Evolutionary conservation across 345 rosid genomes (phyloP), one percentile per base, ranked within the genome.

Genomic region (Linum tenue): DNA sequence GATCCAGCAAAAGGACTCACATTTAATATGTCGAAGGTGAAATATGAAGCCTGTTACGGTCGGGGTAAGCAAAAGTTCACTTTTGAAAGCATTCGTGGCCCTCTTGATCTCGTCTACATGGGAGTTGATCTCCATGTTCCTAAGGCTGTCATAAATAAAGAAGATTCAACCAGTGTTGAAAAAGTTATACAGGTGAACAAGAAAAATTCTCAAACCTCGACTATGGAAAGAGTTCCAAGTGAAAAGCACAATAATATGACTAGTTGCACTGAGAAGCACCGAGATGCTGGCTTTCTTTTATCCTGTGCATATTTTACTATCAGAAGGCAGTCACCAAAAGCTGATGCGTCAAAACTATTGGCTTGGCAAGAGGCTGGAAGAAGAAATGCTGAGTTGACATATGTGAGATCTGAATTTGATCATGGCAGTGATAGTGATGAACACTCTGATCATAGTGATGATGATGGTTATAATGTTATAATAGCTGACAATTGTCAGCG

Each of bases 351-450:
- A 59, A 87, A 92, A 67, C 72, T 94, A 75, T 78, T 87, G 75
- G 95, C 99, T 56, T 94, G 99, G 99, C 99, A 88, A 86, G 97
- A 85, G 83, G 92, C 95, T 85, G 97, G 97, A 69, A 87, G 95
- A 80, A 86, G 81, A 83, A 90, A 90, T 80, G 80, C 79, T 77
- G 97, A 91, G 86, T 84, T 86, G 95, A 91, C 92, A 14, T 84
- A 82, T 77, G 95, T 91, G 66, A 82, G 99, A 75, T 94, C 99
- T 50, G 99, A 88, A 78, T 90, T 90, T 73, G 99, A 91, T 78
- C 87, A 88, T 70, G 96, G 95, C 67, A 90, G 97, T 72, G 99
- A 91, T 77, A 88, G 96, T 80, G 97, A 94, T 72, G 99, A 87
- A 72, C 31, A 1, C 31, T 22, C 97, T 61, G 99, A 94, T 64